Base-by-base conservation (phyloP, 2,329 filamentous ascomycete genomes). In the Epichloe amarillans region DNA sequence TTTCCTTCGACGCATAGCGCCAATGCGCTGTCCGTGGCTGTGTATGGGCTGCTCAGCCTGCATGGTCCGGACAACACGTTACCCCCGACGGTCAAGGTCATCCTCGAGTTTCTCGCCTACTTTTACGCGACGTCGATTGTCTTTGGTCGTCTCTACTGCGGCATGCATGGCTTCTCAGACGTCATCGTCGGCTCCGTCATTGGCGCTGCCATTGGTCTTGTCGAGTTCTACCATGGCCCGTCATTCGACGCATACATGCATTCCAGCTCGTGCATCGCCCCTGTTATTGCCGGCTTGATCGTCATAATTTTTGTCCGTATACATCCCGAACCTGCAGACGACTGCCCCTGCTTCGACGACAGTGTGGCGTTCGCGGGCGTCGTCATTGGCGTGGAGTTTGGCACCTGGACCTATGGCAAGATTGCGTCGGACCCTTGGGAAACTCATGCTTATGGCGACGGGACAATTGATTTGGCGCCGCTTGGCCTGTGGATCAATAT, bases 101-200 rank as follows among this genome's bases (percentile, higher is more conserved):
- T 75, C 4, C 70, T 95, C 26, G 85, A 93, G 62, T 66, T 69
- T 5, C 66, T 87, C 5, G 82, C 84, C 40, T 94, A 93, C 66
- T 83, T 88, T 58, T 98, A 97, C 64, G 88, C 87, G 36, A 70
- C 80, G 12, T 96, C 91, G 26, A 97, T 98, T 62, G 79, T 96
- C 40, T 72, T 97, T 55, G 93, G 93, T 5, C 82, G 93, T 19
- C 73, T 98, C 37, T 97, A 98, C 71, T 98, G 93, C 63, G 93
- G 93, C 54, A 98, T 98, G 93, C 93, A 98, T 68, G 93, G 93
- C 11, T 95, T 97, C 68, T 74, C 93, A 42, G 93, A 98, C 66
- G 89, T 97, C 23, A 69, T 93, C 14, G 67, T 93, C 51, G 93
- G 93, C 6, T 88, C 84, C 50, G 60, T 82, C 14, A 75, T 96